phyloP scores from a whole-genome alignment of 805 yeast species.

The Starmerella apicola region DNA sequence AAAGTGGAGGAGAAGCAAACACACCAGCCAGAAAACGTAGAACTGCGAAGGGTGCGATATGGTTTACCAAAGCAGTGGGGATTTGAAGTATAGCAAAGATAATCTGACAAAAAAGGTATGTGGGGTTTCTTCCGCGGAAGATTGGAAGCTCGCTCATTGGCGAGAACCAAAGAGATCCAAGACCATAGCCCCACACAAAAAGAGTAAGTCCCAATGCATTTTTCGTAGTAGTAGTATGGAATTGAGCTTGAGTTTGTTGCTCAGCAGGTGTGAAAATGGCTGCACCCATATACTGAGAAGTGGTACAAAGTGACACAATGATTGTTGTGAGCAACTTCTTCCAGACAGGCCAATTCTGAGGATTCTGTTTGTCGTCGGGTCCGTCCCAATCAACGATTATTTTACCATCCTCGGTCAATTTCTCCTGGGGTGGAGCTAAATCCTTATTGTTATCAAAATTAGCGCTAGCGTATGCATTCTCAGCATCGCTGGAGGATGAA shows the following conservation, averaged over 20 bases:
- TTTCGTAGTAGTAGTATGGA: conserved; percentile 33
- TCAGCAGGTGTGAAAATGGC: conserved; percentile 48
- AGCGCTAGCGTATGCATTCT: too few species aligned
- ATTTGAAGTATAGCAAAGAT: conserved; percentile 42
- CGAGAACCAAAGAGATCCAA: conserved; percentile 44
- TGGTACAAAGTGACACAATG: conserved; percentile 35
- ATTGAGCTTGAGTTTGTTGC: conserved; percentile 31
- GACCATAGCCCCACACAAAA: conserved; percentile 49
- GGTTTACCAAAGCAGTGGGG: conserved; percentile 41
- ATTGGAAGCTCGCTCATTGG: conserved; percentile 41
- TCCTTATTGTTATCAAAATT: too few species aligned
- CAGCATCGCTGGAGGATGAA: too few species aligned
- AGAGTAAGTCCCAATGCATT: conserved; percentile 42
- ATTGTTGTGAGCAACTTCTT: conserved; percentile 32
- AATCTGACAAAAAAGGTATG: conserved; percentile 37
- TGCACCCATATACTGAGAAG: conserved; percentile 46
- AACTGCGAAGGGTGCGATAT: conserved; percentile 39
- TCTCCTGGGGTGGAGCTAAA: too few species aligned
- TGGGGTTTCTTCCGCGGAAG: conserved; percentile 38
- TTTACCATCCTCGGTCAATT: too few species aligned
- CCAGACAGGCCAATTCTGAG: conserved; percentile 42
- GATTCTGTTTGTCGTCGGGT: conserved; percentile 29
- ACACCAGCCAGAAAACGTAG: conserved; percentile 45
- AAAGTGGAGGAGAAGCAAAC: conserved; percentile 43
- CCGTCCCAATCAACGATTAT: conserved; percentile 28